Conservation (phyloP, 1,284 basidiomycete species). For the Ustilago xerochloae region DNA sequence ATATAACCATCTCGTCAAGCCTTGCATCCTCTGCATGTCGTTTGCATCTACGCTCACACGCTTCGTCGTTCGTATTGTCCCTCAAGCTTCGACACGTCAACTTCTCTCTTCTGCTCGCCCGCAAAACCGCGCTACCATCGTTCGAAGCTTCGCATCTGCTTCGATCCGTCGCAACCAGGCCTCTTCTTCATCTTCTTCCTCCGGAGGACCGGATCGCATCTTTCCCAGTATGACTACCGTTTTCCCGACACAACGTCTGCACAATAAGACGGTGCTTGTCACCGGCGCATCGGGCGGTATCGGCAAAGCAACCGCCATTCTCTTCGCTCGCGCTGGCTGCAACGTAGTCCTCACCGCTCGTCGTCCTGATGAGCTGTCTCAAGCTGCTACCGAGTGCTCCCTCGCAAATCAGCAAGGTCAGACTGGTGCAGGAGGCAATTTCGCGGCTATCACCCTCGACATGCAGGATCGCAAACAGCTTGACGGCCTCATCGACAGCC, state of each 20-base stretch:
- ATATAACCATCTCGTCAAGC: not conserved
- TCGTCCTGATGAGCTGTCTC: slow-evolving; percentile 66
- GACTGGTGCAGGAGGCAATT: slow-evolving; percentile 71
- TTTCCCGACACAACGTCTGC: slow-evolving; percentile 68
- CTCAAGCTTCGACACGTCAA: slow-evolving; percentile 7
- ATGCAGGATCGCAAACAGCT: slow-evolving; percentile 53
- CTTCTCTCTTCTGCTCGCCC: not conserved
- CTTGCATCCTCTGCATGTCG: slow-evolving; percentile 24
- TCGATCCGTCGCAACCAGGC: not conserved
- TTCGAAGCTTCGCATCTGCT: slow-evolving; percentile 12
- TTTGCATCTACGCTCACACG: slow-evolving; percentile 20
- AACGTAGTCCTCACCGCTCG: slow-evolving; percentile 70
- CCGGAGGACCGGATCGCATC: slow-evolving; percentile 22
- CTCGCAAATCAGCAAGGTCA: slow-evolving; percentile 79
- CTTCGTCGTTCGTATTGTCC: slow-evolving; percentile 12
- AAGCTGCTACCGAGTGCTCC: slow-evolving; percentile 72
- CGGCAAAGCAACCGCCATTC: slow-evolving; percentile 70
- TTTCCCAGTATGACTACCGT: slow-evolving; percentile 52
- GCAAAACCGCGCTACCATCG: not conserved
- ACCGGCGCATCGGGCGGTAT: slow-evolving; percentile 88
- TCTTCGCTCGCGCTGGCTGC: slow-evolving; percentile 67
- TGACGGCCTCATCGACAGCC: slow-evolving; percentile 37
- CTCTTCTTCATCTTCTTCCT: not conserved
- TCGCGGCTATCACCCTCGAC: slow-evolving; percentile 58
- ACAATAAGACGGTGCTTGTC: slow-evolving; percentile 85